Evolutionary conservation across 2,329 filamentous ascomycete species (phyloP), one percentile per base, ranked within the genome.

Genomic region (Bipolaris zeicola): DNA sequence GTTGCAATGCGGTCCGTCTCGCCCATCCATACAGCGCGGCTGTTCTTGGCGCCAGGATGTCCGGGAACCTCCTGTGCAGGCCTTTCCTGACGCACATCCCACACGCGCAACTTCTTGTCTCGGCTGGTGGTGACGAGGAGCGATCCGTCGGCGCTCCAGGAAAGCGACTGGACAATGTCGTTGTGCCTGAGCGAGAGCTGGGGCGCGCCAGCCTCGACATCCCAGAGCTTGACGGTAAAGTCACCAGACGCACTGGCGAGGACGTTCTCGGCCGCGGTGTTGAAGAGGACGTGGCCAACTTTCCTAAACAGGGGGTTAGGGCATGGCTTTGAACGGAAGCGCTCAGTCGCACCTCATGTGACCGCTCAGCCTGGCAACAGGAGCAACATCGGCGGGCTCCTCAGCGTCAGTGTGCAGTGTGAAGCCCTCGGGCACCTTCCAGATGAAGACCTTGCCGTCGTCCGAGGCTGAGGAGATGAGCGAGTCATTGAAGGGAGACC

Each of bases 101-200:
- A 99, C 62, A 98, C 88, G 59, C 95, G 89, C 63, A 99, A 84
- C 82, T 96, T 97, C 88, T 99, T 99, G 85, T 99, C 95, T 71
- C 95, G 87, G 60, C 92, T 96, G 7, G 95, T 98, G 6, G 95
- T 98, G 46, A 90, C 93, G 58, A 99, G 80, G 75, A 95, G 83
- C 54, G 87, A 87, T 58, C 95, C 95, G 67, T 90, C 89, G 63
- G 92, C 92, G 78, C 91, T 97, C 94, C 94, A 99, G 28, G 94
- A 96, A 69, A 98, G 83, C 61, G 92, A 96, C 78, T 98, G 95
- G 37, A 98, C 90, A 64, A 97, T 93, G 70, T 99, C 95, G 63
- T 85, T 87, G 77, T 97, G 90, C 78, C 90, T 93, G 60, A 99
- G 84, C 2, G 87, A 87, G 50, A 94, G 82, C 67, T 88, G 87